Base-by-base conservation (phyloP, 306 rosid genomes). In the Fagus crenata region DNA sequence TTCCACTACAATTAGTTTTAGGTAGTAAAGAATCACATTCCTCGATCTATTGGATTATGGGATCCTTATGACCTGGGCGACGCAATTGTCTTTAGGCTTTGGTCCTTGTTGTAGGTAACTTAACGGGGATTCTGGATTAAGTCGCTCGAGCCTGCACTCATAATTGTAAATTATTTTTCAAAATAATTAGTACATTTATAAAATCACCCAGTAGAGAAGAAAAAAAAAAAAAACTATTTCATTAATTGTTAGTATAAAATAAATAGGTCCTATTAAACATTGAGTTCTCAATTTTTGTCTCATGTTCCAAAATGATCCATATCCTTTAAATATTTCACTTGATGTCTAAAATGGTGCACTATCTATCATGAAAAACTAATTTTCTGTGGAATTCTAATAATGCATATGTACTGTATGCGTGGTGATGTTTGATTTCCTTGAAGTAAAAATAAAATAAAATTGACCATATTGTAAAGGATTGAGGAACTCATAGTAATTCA, bases 31-130 rank as follows among this genome's bases (percentile, higher is more conserved):
- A 33, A 59, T 8, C 32, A 22, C 14, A 7, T 1, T 7, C 37
- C 11, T 41, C 3, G 6, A 6, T 64, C 3, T 7, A 22, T 8
- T 56, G 33, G 64, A 2, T 56, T 11, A 55, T 32, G 63, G 1
- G 18, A 71, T 78, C 55, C 58, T 72, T 33, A 41, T 69, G 64
- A 82, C 75, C 55, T 65, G 69, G n/a, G 78, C 82, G 43, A 77
- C 78, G 68, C 85, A 77, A 40, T 72, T 77, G 79, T 82, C 85
- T 37, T 15, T 5, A 36, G 85, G 78, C 42, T 17, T 28, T 9
- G 79, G 79, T 63, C 14, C 43, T 14, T 78, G 79, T 14, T 78
- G 79, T 15, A 39, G 4, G 74, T 28, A n/a, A 67, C 6, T 40
- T 12, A 70, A 18, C 2, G 76, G 79, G 58, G 71, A 73, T 13